Evolutionary conservation across 2,329 filamentous ascomycete genomes (phyloP).

Genomic region (Aspergillus versicolor): DNA sequence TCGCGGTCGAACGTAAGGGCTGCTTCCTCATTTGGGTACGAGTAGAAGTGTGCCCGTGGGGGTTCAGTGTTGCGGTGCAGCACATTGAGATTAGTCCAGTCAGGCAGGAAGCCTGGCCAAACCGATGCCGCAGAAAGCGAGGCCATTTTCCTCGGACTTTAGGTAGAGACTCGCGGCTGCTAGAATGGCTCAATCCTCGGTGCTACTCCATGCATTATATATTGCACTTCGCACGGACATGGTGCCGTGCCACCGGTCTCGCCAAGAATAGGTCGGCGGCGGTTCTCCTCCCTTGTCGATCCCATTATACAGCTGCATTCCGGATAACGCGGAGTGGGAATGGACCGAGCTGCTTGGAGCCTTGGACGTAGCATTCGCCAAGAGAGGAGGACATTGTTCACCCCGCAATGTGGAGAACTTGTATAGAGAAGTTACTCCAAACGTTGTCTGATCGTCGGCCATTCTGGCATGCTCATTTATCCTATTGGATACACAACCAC

Average conservation of each 20-base stretch:
- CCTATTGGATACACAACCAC: not conserved
- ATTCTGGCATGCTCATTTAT: not conserved
- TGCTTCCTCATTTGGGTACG: constrained; percentile 2
- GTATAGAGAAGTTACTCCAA: not conserved
- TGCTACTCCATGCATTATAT: not conserved
- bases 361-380: not conserved
- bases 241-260: not conserved
- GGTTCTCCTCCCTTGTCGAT: not conserved
- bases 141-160: not conserved
- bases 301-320: not conserved
- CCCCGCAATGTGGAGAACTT: not conserved
- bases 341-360: not conserved
- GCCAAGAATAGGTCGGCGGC: not conserved
- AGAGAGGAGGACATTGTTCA: not conserved
- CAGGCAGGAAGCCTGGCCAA: not conserved
- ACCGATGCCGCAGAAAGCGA: not conserved
- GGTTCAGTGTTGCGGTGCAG: constrained; percentile 11
- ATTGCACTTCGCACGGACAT: not conserved
- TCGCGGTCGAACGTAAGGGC: constrained; percentile 4
- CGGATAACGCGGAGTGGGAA: not conserved
- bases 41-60: constrained; percentile 10
- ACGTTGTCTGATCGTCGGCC: not conserved
- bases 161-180: not conserved
- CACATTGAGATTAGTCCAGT: constrained; percentile 8
- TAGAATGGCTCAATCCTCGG: not conserved